These are phyloP conservation scores for Aspergillus eucalypticola DNA, from an alignment of 2,329 filamentous ascomycete species.

Conservation along the genomic window DNA sequence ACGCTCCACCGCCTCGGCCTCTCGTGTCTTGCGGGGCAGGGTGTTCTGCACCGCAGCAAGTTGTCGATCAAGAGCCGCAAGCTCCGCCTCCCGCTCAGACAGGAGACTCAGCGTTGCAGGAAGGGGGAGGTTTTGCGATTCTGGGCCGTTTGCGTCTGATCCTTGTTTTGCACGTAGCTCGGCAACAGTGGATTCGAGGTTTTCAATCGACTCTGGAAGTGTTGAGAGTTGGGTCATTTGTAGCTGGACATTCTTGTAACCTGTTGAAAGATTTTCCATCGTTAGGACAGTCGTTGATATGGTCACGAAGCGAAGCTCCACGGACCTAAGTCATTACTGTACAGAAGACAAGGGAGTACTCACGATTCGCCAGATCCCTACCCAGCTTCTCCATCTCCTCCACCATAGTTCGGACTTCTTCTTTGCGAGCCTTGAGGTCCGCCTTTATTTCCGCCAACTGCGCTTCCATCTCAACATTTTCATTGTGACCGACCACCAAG, in stretches of 20 bases:
- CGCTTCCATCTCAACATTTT: conserved; percentile 76
- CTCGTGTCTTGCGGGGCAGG: conserved; percentile 45
- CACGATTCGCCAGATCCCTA: conserved; percentile 62
- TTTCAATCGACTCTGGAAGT: conserved; percentile 55
- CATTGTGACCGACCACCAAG: conserved; percentile 75
- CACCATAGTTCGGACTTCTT: conserved; percentile 73
- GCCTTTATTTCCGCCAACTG: conserved; percentile 71
- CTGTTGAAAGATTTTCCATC: conserved; percentile 28
- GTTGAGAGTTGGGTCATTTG: conserved; percentile 53
- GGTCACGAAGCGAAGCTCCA: background rate
- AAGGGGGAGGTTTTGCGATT: conserved; percentile 42
- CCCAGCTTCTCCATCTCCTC: conserved; percentile 70
- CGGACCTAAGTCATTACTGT: background rate
- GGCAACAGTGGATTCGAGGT: conserved; percentile 53
- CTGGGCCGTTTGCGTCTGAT: conserved; percentile 60
- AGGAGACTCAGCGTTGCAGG: conserved; percentile 44
- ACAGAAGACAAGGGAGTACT: conserved; percentile 23
- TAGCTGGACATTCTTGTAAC: conserved; percentile 57
- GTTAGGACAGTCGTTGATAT: background rate
- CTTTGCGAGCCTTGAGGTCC: conserved; percentile 75
- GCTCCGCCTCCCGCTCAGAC: conserved; percentile 42
- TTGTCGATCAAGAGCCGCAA: conserved; percentile 44
- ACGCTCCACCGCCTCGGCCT: conserved; percentile 48
- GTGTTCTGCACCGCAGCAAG: conserved; percentile 46
- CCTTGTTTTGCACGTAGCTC: conserved; percentile 56